Conservation (phyloP, 306 rosid genomes). For the Spatholobus suberectus region DNA sequence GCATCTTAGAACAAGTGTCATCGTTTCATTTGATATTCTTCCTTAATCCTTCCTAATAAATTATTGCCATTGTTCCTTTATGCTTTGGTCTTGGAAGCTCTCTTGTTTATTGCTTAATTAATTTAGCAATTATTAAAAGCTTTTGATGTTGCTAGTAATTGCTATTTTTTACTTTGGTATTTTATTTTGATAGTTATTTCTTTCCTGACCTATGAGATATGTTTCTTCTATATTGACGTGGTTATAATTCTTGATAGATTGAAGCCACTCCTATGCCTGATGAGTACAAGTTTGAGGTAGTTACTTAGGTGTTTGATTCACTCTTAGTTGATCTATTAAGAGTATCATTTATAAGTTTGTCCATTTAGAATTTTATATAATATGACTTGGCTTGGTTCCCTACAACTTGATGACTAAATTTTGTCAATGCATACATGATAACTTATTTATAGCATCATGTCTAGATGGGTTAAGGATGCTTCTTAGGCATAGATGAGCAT, state of each 20-base stretch:
- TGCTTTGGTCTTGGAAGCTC: neutral
- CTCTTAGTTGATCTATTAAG: slow-evolving; percentile 23
- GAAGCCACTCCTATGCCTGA: slow-evolving; percentile 50
- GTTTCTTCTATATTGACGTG: slow-evolving; percentile 10
- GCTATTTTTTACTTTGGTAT: slow-evolving; percentile 4
- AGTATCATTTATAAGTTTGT: slow-evolving; percentile 2
- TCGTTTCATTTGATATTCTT: neutral
- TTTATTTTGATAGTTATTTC: slow-evolving; percentile 7
- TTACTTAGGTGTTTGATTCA: slow-evolving; percentile 32
- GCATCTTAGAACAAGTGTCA: neutral
- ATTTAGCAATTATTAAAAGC: neutral
- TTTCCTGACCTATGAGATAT: neutral
- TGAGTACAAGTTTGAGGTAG: slow-evolving; percentile 63
- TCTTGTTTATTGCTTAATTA: neutral
- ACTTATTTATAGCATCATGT: neutral
- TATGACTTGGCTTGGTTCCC: neutral
- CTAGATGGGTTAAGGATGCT: neutral
- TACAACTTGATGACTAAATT: neutral
- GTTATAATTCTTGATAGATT: slow-evolving; percentile 54
- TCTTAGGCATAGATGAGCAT: neutral
- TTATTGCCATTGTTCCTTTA: neutral
- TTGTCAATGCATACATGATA: slow-evolving; percentile 14
- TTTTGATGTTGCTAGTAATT: neutral
- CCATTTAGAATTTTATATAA: neutral
- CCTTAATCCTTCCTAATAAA: slow-evolving; percentile 7